Conservation (phyloP, 2,329 filamentous ascomycete species). For the Neonectria faginata region DNA sequence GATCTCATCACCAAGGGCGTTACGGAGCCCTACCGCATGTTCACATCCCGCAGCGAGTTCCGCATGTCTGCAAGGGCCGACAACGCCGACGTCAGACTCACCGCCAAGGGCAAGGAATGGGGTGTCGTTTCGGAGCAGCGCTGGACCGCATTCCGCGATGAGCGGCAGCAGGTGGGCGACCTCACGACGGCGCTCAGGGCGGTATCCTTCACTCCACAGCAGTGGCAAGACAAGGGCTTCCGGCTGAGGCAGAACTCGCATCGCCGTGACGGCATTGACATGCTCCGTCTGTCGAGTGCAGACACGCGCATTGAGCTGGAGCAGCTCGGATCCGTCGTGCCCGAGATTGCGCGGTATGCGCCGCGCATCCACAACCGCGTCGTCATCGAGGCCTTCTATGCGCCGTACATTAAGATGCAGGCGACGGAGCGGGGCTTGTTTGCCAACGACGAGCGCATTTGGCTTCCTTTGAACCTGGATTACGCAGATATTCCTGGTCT, state of each 20-base stretch:
- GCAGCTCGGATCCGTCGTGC: conserved; percentile 69
- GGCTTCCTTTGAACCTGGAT: conserved; percentile 79
- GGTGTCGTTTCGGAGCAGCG: conserved; percentile 84
- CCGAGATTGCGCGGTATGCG: conserved; percentile 65
- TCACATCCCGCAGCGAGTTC: conserved; percentile 95
- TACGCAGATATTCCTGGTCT: conserved; percentile 80
- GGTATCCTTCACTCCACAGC: conserved; percentile 67
- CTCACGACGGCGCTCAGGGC: conserved; percentile 71
- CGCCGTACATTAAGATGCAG: conserved; percentile 85
- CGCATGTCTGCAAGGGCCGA: conserved; percentile 92
- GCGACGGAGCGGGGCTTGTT: conserved; percentile 73
- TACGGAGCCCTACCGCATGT: conserved; percentile 97
- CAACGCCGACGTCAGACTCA: conserved; percentile 91
- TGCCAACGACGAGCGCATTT: conserved; percentile 79
- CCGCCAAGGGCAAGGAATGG: conserved; percentile 78
- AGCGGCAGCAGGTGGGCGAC: conserved; percentile 74
- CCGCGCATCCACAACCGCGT: conserved; percentile 75
- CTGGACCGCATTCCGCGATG: conserved; percentile 77
- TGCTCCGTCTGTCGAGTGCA: conserved; percentile 76
- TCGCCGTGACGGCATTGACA: conserved; percentile 79
- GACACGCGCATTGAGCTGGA: conserved; percentile 58
- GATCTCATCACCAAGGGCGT: conserved; percentile 97
- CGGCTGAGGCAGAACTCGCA: conserved; percentile 73
- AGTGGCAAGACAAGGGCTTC: conserved; percentile 80
- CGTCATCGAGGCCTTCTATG: conserved; percentile 85